Evolutionary conservation across 2,329 filamentous ascomycete genomes (phyloP).

Genomic region (Mycocentrospora acerina): DNA sequence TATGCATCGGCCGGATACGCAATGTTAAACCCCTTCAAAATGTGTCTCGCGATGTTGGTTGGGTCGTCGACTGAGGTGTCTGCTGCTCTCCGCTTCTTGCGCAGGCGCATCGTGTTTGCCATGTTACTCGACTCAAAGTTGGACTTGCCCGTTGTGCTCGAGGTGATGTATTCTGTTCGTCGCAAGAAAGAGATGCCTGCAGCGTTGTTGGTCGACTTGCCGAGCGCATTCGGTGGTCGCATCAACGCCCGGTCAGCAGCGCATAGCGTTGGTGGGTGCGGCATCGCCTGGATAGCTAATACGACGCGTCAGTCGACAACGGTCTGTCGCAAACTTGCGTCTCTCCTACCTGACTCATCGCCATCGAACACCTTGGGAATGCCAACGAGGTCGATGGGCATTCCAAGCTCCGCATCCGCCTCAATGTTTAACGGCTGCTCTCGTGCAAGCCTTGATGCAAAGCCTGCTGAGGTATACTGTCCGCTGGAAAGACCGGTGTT

Average conservation of each 20-base stretch:
- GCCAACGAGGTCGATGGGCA: conserved; percentile 93
- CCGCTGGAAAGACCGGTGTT: conserved; percentile 84
- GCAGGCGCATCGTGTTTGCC: conserved; percentile 43
- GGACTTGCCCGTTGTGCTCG: conserved; percentile 44
- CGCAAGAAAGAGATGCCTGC: conserved; percentile 89
- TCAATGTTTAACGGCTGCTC: conserved; percentile 96
- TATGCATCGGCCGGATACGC: conserved; percentile 65
- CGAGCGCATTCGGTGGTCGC: conserved; percentile 78
- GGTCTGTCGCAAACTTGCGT: conserved; percentile 3
- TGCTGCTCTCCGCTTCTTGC: conserved; percentile 39
- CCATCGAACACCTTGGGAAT: conserved; percentile 94
- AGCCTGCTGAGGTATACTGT: conserved; percentile 87
- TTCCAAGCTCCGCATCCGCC: conserved; percentile 94
- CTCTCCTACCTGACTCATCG: conserved; percentile 77
- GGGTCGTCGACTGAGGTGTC: conserved; percentile 57
- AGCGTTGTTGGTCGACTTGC: conserved; percentile 76
- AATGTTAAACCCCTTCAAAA: conserved; percentile 65
- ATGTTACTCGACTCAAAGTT: conserved; percentile 57
- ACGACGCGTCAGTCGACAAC: conserved; percentile 23
- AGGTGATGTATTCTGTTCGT: conserved; percentile 90
- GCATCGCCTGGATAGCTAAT: conserved; percentile 77
- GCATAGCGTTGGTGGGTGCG: conserved; percentile 70
- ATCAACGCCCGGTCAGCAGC: conserved; percentile 83
- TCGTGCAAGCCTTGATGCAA: conserved; percentile 83
- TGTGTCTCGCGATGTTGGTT: conserved; percentile 60